These are phyloP conservation scores for Cryphonectria radicalis DNA, from an alignment of 2,329 filamentous ascomycete genomes.

Conservation along the genomic window DNA sequence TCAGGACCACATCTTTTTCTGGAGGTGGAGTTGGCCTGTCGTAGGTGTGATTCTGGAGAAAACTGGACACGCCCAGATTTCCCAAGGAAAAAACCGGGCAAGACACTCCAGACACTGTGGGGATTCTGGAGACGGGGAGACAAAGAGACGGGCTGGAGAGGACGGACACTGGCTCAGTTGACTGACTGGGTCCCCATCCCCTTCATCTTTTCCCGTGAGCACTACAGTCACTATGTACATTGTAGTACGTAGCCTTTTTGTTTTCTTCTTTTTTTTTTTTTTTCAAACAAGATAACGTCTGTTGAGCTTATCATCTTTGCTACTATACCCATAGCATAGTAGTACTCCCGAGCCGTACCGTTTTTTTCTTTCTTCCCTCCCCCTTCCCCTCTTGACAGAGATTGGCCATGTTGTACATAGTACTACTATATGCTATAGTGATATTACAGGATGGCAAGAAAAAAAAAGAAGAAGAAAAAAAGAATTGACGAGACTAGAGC, in stretches of 20 bases:
- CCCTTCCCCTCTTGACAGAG: not conserved
- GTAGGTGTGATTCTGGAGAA: slow-evolving; percentile 16
- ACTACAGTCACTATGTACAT: not conserved
- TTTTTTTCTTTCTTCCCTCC: not conserved
- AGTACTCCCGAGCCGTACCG: not conserved
- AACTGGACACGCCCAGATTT: not conserved
- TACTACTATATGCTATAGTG: not conserved
- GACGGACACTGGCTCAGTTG: not conserved
- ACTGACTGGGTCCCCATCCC: not conserved
- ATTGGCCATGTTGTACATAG: not conserved
- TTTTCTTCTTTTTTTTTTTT: not conserved
- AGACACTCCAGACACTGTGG: slow-evolving; percentile 2
- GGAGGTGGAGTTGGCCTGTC: slow-evolving; percentile 11
- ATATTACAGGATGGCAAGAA: not conserved
- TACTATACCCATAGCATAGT: not conserved
- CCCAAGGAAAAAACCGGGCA: slow-evolving; percentile 5
- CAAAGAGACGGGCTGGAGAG: not conserved
- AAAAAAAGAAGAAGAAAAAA: not conserved
- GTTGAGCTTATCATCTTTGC: not conserved
- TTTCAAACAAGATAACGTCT: not conserved
- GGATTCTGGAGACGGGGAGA: slow-evolving; percentile 13
- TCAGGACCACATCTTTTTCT: slow-evolving; percentile 12
- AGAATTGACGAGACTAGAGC: not conserved
- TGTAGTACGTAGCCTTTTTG: not conserved
- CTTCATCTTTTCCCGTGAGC: not conserved